Percentiles rank a stretch among this genome's conserved stretches.
Conservation (phyloP, 2,329 filamentous ascomycete species). For the Dothideomycetidae sp. region DNA sequence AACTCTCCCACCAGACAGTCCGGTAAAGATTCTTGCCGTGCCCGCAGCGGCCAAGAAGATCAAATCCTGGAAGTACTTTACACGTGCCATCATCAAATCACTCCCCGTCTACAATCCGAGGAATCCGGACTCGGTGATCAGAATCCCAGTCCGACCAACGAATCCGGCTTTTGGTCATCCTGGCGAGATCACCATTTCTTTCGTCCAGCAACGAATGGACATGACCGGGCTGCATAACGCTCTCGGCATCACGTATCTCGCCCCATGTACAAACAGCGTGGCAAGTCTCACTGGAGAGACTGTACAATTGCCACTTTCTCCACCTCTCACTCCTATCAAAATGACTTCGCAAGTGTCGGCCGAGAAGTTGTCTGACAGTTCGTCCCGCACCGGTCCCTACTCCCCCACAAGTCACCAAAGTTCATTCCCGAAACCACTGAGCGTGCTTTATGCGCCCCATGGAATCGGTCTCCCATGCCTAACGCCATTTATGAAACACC, state of each 20-base stretch:
- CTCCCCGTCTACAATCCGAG: slow-evolving; percentile 30
- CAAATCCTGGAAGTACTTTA: slow-evolving; percentile 54
- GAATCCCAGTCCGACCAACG: slow-evolving; percentile 41
- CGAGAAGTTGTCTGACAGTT: not conserved
- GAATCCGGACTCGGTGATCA: slow-evolving; percentile 27
- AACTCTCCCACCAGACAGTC: slow-evolving; percentile 42
- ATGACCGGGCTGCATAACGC: slow-evolving; percentile 49
- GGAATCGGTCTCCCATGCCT: slow-evolving; percentile 43
- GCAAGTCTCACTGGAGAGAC: slow-evolving; percentile 21
- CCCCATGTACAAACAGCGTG: slow-evolving; percentile 33
- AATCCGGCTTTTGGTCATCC: slow-evolving; percentile 34
- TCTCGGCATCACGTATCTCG: slow-evolving; percentile 57
- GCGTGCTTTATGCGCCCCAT: slow-evolving; percentile 51
- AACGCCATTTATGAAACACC: slow-evolving; percentile 40
- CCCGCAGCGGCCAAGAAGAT: slow-evolving; percentile 51
- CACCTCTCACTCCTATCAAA: slow-evolving; percentile 9
- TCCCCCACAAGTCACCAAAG: too few species aligned
- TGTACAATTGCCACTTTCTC: slow-evolving; percentile 20
- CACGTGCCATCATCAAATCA: slow-evolving; percentile 31
- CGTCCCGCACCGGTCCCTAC: not conserved
- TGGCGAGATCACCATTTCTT: slow-evolving; percentile 59
- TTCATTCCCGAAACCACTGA: slow-evolving; percentile 18
- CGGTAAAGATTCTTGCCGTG: slow-evolving; percentile 51
- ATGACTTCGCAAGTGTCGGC: not conserved
- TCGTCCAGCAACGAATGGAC: slow-evolving; percentile 47